These are phyloP conservation scores for Waltergamsia citrina DNA, from an alignment of 2,329 filamentous ascomycete genomes.

Conservation along the genomic window DNA sequence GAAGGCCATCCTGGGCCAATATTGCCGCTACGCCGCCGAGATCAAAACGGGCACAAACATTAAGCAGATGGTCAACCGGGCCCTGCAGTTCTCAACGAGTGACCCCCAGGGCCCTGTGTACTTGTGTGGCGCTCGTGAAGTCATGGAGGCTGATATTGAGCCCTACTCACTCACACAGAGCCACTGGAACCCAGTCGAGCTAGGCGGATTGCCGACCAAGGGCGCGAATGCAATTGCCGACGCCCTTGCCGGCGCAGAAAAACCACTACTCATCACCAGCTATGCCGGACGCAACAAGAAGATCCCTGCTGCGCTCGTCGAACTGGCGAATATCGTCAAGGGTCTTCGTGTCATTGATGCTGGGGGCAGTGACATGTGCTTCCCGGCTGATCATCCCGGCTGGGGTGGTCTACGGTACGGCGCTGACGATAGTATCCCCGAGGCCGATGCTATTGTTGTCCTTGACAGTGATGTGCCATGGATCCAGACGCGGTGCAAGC, in stretches of 20 bases:
- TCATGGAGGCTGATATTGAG: slow-evolving; percentile 77
- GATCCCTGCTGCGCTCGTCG: slow-evolving; percentile 51
- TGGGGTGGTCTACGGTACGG: slow-evolving; percentile 68
- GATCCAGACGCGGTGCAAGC: slow-evolving; percentile 69
- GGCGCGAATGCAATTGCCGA: slow-evolving; percentile 51
- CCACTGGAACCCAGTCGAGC: slow-evolving; percentile 62
- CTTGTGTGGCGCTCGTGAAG: slow-evolving; percentile 66
- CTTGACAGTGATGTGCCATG: slow-evolving; percentile 88
- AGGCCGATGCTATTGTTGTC: slow-evolving; percentile 76
- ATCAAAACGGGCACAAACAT: slow-evolving; percentile 72
- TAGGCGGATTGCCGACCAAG: slow-evolving; percentile 45
- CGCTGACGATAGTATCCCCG: slow-evolving; percentile 60
- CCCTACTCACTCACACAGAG: slow-evolving; percentile 60
- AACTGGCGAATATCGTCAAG: slow-evolving; percentile 57
- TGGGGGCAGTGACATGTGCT: slow-evolving; percentile 74
- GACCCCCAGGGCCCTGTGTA: slow-evolving; percentile 74
- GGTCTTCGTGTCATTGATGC: slow-evolving; percentile 66
- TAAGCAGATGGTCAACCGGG: slow-evolving; percentile 76
- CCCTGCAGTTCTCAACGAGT: slow-evolving; percentile 65
- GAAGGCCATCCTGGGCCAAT: slow-evolving; percentile 66
- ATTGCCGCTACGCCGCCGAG: slow-evolving; percentile 70
- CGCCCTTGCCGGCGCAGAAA: slow-evolving; percentile 52
- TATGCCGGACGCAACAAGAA: slow-evolving; percentile 63
- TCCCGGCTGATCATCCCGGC: slow-evolving; percentile 59
- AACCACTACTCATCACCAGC: slow-evolving; percentile 61